A percentile compares a stretch with the other conserved stretches of the same genome.
These are phyloP conservation scores for Suhomyces pyralidae DNA, from an alignment of 805 yeast species.

Conservation along the genomic window DNA sequence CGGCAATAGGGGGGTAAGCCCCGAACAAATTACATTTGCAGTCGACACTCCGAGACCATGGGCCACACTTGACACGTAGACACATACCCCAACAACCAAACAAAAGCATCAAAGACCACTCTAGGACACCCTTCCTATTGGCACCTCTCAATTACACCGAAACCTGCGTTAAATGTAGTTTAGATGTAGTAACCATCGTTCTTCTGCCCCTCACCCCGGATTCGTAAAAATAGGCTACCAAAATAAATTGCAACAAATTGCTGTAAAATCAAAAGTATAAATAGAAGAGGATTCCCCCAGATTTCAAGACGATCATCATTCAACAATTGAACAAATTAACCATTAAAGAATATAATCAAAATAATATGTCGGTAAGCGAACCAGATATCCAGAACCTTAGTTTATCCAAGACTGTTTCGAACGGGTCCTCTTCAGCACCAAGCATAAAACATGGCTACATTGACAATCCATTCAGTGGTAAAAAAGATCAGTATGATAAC, in stretches of 20 bases:
- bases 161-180: background rate
- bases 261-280: background rate
- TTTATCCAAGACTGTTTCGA: constrained; percentile 24
- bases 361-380: constrained; percentile 9
- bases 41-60: background rate
- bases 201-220: background rate
- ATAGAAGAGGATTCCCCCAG: background rate
- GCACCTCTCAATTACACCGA: background rate
- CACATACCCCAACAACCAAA: background rate
- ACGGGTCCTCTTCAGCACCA: constrained; percentile 25
- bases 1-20: background rate
- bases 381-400: constrained; percentile 22
- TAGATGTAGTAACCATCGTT: background rate
- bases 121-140: background rate
- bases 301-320: background rate
- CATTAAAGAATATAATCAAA: background rate
- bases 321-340: background rate
- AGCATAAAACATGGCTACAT: constrained; percentile 59
- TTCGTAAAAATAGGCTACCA: background rate
- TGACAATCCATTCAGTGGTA: constrained; percentile 72
- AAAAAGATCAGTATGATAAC: constrained; percentile 71
- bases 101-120: background rate
- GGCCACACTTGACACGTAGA: background rate
- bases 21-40: background rate
- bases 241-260: background rate